Base-by-base conservation (phyloP, 305 asterid genomes). In the Fraxinus velutina region DNA sequence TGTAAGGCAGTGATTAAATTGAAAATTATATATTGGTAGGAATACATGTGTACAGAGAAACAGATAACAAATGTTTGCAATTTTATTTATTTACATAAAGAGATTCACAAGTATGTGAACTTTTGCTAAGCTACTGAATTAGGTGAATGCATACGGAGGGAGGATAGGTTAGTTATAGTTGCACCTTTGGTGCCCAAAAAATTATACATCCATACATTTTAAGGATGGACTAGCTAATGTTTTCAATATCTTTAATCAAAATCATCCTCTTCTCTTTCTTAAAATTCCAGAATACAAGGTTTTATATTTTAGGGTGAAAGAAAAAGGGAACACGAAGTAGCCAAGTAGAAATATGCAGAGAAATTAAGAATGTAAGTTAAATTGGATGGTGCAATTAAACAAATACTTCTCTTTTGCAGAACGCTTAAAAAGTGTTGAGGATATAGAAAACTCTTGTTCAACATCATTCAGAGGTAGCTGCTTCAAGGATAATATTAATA, bases 401-500 rank as follows among this genome's bases (percentile, higher is more conserved):
- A 37, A 27, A 47, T 50, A 76, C 77, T 55, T 77, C 79, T 76
- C 37, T 32, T 75, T 82, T 89, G 87, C 88, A 89, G 93, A 83
- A 82, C 83, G 81, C 47, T 80, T 76, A 17, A 86, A 81, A 87
- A 79, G 50, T 72, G 75, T 75, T 75, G 75, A 66, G 81, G 92
- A 81, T 83, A 71, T 78, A 30, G 82, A 80, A 68, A 86, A 89
- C 71, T 88, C 89, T 13, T 71, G 83, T 76, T 66, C 78, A 79
- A 80, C 88, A 80, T 85, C 92, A 60, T 75, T 62, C 70, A 85
- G 78, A 81, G 87, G 75, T 73, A 83, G 88, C 87, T 86, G 88
- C 82, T 88, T 87, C 87, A 92, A 90, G 89, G 97, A 94, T 87
- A 93, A 90, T 86, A 83, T 91, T 57, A 81, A 85, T 83, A 21